A percentile compares a stretch with the other conserved stretches of the same genome.
These are phyloP conservation scores for Phialemoniopsis sp. DNA, from an alignment of 2,329 filamentous ascomycete species.

Conservation along the genomic window DNA sequence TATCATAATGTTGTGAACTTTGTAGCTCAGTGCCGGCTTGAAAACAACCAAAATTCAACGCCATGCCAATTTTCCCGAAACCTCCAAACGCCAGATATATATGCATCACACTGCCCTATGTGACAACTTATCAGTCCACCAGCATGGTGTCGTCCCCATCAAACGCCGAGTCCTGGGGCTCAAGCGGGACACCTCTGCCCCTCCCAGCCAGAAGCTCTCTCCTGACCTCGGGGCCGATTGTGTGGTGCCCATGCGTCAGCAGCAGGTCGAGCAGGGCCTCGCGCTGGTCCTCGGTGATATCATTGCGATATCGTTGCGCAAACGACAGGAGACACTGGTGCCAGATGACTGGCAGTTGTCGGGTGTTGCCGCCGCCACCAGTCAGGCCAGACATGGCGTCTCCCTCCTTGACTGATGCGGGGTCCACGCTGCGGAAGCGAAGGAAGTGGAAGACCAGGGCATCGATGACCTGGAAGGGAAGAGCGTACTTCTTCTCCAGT, in stretches of 20 bases:
- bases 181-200: constrained; percentile 71
- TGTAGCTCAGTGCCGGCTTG: too few relatives aligned
- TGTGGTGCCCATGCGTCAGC: constrained; percentile 76
- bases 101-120: too few relatives aligned
- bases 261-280: constrained; percentile 88
- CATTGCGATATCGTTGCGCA: constrained; percentile 89
- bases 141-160: constrained; percentile 93
- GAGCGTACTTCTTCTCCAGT: constrained; percentile 93
- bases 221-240: constrained; percentile 87
- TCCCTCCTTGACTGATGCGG: constrained; percentile 45
- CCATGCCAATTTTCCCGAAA: too few relatives aligned
- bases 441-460: constrained; percentile 95
- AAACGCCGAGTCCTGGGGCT: constrained; percentile 48
- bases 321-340: constrained; percentile 92
- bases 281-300: constrained; percentile 85
- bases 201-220: constrained; percentile 84
- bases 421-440: constrained; percentile 72
- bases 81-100: too few relatives aligned
- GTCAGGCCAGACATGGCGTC: constrained; percentile 37
- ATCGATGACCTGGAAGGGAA: constrained; percentile 93
- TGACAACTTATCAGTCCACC: constrained; percentile 41
- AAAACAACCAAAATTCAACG: too few relatives aligned
- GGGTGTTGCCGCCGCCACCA: constrained; percentile 43
- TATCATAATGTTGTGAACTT: too few relatives aligned
- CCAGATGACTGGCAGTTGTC: constrained; percentile 79